Evolutionary conservation across 352 stramenopile species (phyloP).

Genomic region (Phytophthora sojae): DNA sequence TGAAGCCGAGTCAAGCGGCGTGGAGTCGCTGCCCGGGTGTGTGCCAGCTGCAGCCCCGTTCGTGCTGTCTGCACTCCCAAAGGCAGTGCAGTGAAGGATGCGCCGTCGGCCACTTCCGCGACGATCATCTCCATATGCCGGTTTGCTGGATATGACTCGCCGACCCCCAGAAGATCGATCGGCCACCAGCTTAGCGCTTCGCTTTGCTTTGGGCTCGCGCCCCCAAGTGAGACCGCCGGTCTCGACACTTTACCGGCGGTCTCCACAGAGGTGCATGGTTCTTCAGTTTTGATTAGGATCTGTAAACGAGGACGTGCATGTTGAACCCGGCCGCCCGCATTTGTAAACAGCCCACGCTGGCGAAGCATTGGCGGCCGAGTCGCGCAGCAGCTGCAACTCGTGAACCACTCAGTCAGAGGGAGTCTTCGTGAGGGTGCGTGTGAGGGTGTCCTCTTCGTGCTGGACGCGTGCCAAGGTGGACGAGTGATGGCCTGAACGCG

Average conservation of each 20-base stretch:
- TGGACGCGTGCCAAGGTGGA: slow-evolving; percentile 25
- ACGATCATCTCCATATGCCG: slow-evolving; percentile 17
- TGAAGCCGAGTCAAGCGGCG: slow-evolving; percentile 14
- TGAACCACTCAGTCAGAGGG: not conserved
- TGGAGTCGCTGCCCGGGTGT: not conserved
- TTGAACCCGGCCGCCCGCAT: not conserved
- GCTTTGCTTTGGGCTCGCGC: not conserved
- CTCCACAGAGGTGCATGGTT: slow-evolving; percentile 19
- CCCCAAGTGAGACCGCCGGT: slow-evolving; percentile 18
- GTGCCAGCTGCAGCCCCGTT: slow-evolving; percentile 16
- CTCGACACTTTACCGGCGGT: slow-evolving; percentile 27
- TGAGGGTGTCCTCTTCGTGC: slow-evolving; percentile 15
- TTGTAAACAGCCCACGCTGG: not conserved
- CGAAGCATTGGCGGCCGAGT: not conserved
- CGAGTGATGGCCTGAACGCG: slow-evolving; percentile 26
- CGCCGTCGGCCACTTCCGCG: not conserved
- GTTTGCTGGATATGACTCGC: slow-evolving; percentile 8
- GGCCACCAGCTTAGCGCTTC: not conserved
- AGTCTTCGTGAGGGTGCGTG: not conserved
- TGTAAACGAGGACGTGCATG: slow-evolving; percentile 11
- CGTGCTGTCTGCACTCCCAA: slow-evolving; percentile 25
- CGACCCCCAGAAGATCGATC: not conserved
- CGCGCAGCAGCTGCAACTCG: not conserved
- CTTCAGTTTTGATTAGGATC: slow-evolving; percentile 38
- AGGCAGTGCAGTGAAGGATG: slow-evolving; percentile 3